phyloP scores from a whole-genome alignment of 352 stramenopile genomes.

The Thalassiosira delicatula region DNA sequence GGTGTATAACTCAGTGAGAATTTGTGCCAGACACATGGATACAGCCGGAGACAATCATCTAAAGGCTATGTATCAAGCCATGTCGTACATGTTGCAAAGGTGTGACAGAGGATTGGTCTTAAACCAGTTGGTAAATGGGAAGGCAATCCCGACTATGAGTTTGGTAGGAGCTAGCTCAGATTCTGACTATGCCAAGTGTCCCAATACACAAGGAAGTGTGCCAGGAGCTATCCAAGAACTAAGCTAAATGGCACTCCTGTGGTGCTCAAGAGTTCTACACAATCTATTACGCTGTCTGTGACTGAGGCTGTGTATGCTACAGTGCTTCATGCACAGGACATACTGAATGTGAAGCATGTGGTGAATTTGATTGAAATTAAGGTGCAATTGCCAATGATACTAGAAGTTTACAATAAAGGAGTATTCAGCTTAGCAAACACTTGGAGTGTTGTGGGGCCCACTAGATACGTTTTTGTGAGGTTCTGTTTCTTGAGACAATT shows the following conservation, averaged over 20 bases:
- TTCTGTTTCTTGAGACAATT: not conserved
- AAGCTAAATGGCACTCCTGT: conserved; percentile 34
- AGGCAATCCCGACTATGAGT: conserved; percentile 42
- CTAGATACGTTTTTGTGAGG: not conserved
- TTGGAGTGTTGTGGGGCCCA: not conserved
- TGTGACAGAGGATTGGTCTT: conserved; percentile 34
- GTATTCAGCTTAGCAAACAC: conserved; percentile 50
- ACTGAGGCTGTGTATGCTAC: conserved; percentile 56
- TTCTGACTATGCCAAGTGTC: conserved; percentile 53
- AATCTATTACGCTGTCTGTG: conserved; percentile 50
- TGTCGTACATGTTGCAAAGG: too few species aligned
- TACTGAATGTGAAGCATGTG: conserved; percentile 52
- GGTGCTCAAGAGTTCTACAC: conserved; percentile 14
- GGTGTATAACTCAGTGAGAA: conserved; percentile 29
- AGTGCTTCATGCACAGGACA: conserved; percentile 55
- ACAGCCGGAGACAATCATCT: too few species aligned
- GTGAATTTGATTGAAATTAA: conserved; percentile 52
- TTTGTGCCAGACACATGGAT: conserved; percentile 28
- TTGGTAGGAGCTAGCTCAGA: conserved; percentile 55
- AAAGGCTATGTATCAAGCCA: too few species aligned
- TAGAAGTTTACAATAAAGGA: conserved; percentile 67
- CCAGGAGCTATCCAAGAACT: conserved; percentile 27
- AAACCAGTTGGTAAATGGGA: conserved; percentile 48
- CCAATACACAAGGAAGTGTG: conserved; percentile 40
- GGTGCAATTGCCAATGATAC: conserved; percentile 58